Percentiles rank a stretch among this genome's conserved stretches.
Conservation (phyloP, 2,329 filamentous ascomycete species). For the Hymenoscyphus infarciens region DNA sequence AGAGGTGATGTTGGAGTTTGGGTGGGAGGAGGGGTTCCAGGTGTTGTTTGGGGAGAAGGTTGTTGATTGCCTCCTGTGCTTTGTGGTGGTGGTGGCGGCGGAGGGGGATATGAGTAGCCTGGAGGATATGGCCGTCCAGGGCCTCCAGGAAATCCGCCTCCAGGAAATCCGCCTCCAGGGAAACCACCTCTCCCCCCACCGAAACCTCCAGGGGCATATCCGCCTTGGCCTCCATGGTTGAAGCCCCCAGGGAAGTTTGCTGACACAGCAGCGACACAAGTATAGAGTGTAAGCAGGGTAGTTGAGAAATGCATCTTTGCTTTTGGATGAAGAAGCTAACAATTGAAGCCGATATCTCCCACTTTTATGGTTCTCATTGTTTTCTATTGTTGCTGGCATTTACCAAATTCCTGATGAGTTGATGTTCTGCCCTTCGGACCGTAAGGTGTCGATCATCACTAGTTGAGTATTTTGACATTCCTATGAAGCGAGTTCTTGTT, state of each 20-base stretch:
- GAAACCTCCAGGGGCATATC: background rate
- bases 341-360: background rate
- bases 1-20: background rate
- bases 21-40: background rate
- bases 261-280: background rate
- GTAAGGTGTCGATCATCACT: too few species aligned
- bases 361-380: background rate
- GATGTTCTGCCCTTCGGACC: too few species aligned
- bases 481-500: too few species aligned
- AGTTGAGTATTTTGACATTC: too few species aligned
- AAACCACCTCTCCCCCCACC: background rate
- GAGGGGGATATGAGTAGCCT: too few species aligned
- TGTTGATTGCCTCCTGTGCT: too few species aligned
- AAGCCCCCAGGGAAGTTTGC: background rate
- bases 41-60: too few species aligned
- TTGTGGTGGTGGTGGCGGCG: too few species aligned
- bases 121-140: too few species aligned
- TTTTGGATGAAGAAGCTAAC: background rate
- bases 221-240: background rate
- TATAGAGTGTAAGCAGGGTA: background rate
- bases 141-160: too few species aligned
- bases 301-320: slow-evolving; percentile 2
- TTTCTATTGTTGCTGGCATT: background rate
- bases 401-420: background rate
- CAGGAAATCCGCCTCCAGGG: too few species aligned